A percentile compares a stretch with the other conserved stretches of the same genome.
Conservation (phyloP, 371 early-diverging fungal genomes). For the Mucor irregularis region DNA sequence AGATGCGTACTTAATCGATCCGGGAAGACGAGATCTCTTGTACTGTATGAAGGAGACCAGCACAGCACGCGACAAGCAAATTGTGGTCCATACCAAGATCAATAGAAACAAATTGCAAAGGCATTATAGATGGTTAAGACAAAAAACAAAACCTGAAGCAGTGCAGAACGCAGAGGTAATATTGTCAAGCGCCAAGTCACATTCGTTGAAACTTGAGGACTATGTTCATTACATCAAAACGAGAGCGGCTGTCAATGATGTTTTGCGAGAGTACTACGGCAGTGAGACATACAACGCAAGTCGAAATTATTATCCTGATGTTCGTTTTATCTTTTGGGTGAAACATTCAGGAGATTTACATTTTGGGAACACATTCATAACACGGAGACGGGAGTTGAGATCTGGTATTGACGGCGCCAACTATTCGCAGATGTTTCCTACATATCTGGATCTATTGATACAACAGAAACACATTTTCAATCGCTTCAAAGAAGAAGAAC, state of each 20-base stretch:
- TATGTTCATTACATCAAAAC: neutral
- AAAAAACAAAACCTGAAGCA: neutral
- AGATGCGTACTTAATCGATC: neutral
- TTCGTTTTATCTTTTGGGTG: too few relatives aligned
- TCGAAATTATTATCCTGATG: too few relatives aligned
- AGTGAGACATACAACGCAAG: too few relatives aligned
- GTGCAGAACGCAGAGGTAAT: neutral
- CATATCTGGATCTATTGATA: too few relatives aligned
- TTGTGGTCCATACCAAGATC: neutral
- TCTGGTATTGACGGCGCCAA: too few relatives aligned
- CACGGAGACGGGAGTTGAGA: too few relatives aligned
- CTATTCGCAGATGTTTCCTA: too few relatives aligned
- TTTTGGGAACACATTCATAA: too few relatives aligned
- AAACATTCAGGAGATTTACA: too few relatives aligned
- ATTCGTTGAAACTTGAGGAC: too few relatives aligned
- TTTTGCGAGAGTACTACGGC: neutral
- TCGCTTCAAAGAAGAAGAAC: too few relatives aligned
- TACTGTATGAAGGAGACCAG: slow-evolving; percentile 5
- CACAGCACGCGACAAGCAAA: neutral
- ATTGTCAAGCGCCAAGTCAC: neutral
- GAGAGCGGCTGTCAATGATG: neutral
- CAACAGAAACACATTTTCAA: too few relatives aligned
- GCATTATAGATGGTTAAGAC: neutral
- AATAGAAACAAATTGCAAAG: slow-evolving; percentile 2
- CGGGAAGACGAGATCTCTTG: neutral